Evolutionary conservation across 2,329 filamentous ascomycete species (phyloP).

Genomic region (Fusarium temperatum): DNA sequence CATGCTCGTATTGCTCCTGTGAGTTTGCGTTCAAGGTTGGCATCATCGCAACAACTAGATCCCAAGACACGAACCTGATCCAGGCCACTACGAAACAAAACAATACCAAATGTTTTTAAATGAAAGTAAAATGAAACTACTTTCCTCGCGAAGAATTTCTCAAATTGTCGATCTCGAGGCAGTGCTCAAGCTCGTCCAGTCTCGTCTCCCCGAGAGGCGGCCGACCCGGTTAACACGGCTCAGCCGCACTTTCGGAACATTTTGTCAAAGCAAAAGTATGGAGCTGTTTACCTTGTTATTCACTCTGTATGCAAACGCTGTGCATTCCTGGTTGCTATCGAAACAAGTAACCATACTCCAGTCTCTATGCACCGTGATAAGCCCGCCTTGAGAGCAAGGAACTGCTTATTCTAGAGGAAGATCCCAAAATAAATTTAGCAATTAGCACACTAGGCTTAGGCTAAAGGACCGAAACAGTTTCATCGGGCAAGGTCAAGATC

Average conservation of each 20-base stretch:
- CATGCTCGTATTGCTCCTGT: background rate
- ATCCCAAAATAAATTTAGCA: accelerated
- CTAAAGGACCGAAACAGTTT: accelerated
- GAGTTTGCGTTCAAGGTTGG: background rate
- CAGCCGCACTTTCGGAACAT: background rate
- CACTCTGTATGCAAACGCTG: accelerated
- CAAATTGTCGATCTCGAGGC: background rate
- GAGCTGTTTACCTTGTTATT: accelerated
- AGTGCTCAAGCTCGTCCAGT: background rate
- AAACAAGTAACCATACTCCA: background rate
- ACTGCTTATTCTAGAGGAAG: too few relatives aligned
- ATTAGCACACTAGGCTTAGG: accelerated
- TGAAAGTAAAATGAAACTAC: background rate
- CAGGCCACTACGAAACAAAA: too few relatives aligned
- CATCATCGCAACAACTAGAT: too few relatives aligned
- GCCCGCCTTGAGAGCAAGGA: background rate
- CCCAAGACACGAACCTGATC: too few relatives aligned
- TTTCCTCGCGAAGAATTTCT: accelerated
- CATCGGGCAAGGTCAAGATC: accelerated
- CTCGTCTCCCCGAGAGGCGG: background rate
- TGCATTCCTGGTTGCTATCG: background rate
- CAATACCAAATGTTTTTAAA: accelerated
- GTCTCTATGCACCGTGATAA: accelerated
- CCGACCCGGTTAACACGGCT: background rate
- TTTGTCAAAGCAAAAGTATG: background rate